Percentiles rank a stretch among this genome's conserved stretches.
These are phyloP conservation scores for Solanum infundibuliforme DNA, from an alignment of 257 asterid species.

Conservation along the genomic window DNA sequence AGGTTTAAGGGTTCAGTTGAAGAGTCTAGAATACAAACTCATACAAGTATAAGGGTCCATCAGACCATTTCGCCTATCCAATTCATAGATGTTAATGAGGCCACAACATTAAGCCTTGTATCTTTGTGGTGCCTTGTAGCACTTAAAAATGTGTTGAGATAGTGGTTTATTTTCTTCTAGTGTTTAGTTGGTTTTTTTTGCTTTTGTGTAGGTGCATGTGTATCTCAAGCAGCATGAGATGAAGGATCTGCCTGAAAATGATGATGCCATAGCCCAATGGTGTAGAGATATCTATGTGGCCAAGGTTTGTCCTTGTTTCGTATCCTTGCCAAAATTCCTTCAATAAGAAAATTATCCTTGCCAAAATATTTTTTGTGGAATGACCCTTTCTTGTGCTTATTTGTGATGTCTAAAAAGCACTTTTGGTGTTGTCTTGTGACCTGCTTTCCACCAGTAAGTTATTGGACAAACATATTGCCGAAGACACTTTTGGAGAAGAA, in stretches of 20 bases:
- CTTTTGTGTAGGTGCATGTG: constrained; percentile 57
- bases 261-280: constrained; percentile 83
- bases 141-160: neutral
- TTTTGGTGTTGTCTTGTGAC: neutral
- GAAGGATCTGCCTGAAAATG: constrained; percentile 77
- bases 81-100: neutral
- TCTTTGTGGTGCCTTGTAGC: neutral
- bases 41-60: too few species aligned
- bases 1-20: too few species aligned
- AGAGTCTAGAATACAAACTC: too few species aligned
- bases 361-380: neutral
- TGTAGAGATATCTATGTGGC: constrained; percentile 64
- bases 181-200: neutral
- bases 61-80: neutral
- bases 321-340: neutral
- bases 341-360: neutral
- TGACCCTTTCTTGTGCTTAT: neutral
- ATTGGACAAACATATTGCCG: constrained; percentile 58
- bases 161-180: neutral
- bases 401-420: neutral
- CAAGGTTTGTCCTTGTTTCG: constrained; percentile 38
- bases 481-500: constrained; percentile 57
- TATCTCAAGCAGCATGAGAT: constrained; percentile 68
- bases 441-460: constrained; percentile 33
- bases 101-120: neutral